Evolutionary conservation across 495 filamentous ascomycete genomes (phyloP).

Genomic region (Amorphotheca resinae): DNA sequence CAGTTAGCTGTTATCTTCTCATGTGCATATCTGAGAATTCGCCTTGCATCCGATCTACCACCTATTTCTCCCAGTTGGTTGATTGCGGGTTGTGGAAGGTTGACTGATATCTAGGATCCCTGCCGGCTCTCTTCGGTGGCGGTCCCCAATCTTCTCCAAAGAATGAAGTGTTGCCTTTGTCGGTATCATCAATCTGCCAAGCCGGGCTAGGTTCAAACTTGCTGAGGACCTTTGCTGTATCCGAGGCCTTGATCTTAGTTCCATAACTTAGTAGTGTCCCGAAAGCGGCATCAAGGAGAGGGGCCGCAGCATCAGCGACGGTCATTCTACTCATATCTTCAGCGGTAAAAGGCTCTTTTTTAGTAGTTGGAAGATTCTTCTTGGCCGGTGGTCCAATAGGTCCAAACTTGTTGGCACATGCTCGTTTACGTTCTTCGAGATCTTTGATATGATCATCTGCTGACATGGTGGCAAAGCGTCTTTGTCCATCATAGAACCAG

Average conservation of each 20-base stretch:
- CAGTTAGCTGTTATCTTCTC: no score
- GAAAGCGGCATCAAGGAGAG: slow-evolving; percentile 28
- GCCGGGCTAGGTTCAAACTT: slow-evolving; percentile 16
- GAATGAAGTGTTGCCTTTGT: slow-evolving; percentile 24
- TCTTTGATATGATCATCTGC: slow-evolving; percentile 7
- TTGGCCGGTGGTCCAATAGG: slow-evolving; percentile 9
- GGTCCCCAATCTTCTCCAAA: slow-evolving; percentile 22
- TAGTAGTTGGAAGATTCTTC: background rate
- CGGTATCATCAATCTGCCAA: slow-evolving; percentile 19
- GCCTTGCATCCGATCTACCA: background rate
- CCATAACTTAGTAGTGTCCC: slow-evolving; percentile 24
- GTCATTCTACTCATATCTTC: slow-evolving; percentile 26
- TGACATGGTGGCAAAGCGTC: slow-evolving; percentile 5
- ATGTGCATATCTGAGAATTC: no score
- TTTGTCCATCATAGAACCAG: slow-evolving; percentile 11
- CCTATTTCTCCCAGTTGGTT: background rate
- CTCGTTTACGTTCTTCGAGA: background rate
- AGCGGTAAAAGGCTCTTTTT: slow-evolving; percentile 10
- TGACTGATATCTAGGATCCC: background rate
- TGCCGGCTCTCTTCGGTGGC: slow-evolving; percentile 1
- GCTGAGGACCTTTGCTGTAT: slow-evolving; percentile 6
- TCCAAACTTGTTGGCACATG: background rate
- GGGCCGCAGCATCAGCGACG: slow-evolving; percentile 21
- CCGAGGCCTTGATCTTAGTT: slow-evolving; percentile 5
- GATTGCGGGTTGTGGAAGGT: background rate